Base-by-base conservation (phyloP, 345 rosid species). In the Schrenkiella parvula region DNA sequence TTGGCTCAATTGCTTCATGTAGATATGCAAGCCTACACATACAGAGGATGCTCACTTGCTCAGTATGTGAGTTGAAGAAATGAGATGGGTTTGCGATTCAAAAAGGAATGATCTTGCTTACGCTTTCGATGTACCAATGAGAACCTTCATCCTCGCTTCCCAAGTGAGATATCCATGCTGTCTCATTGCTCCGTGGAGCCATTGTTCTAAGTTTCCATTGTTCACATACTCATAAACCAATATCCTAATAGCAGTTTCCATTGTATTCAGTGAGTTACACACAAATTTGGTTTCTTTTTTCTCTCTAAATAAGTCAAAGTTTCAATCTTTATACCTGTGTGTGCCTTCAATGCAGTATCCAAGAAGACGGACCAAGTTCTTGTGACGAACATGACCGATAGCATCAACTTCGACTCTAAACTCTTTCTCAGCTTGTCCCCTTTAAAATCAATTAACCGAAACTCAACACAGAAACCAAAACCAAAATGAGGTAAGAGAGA, bases 1-100 rank as follows among this genome's bases (percentile, higher is more conserved):
- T 93, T 59, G 99, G 99, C 77, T 93, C 99, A 72, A 93, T 89
- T 62, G 99, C 97, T 80, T 95, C 99, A 42, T 95, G 99, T 62
- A 95, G 80, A 78, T 95, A 95, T 12, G 96, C 95, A 80, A 95
- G 95, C 63, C 99, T 95, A 88, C 81, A 55, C 14, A 55, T 4
- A 67, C 15, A 59, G 1, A 59, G 29, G 51, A 50, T 38, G 23
- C 50, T 50, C 19, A 39, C n/a, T 21, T 38, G 23, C 50, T 50
- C 19, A 39, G 19, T 21, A 28, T 21, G 14, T 13, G 2, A 43
- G 42, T 31, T n/a, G 25, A 34, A 52, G n/a, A 56, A 67, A 29
- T 7, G 44, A 65, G 44, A 28, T 31, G 53, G 21, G 44, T 25
- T 62, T 62, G 66, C 2, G 2, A 2, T 61, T 25, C 0, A 28